phyloP scores from a whole-genome alignment of 306 rosid genomes.

The Dalbergia cochinchinensis region DNA sequence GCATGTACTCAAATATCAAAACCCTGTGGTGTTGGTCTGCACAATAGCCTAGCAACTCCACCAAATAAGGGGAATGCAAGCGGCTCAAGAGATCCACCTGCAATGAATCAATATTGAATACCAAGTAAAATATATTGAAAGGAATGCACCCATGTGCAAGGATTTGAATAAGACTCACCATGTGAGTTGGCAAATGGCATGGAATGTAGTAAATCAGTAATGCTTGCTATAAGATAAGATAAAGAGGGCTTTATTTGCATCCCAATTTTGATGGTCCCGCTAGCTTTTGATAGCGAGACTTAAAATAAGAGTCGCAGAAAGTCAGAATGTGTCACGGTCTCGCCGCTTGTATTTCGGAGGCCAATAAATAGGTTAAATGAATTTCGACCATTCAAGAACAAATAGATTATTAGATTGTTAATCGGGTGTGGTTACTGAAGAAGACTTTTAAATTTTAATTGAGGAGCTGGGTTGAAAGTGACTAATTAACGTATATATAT shows the following conservation, averaged over 20 bases:
- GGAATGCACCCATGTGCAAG: conserved; percentile 54
- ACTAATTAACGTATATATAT: too few species aligned
- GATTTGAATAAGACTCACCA: too few species aligned
- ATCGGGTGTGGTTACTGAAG: neutral
- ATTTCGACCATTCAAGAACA: neutral
- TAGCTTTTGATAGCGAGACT: conserved; percentile 27
- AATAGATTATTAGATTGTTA: too few species aligned
- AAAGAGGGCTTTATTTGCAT: neutral
- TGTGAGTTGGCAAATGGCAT: conserved; percentile 43
- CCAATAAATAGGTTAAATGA: neutral
- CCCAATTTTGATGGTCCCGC: conserved; percentile 52
- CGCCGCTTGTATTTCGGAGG: neutral
- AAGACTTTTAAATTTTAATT: neutral
- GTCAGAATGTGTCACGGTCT: neutral
- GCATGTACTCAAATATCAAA: conserved; percentile 80
- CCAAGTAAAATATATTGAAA: neutral
- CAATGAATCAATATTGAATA: conserved; percentile 12
- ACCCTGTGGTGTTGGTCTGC: conserved; percentile 95
- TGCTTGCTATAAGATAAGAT: neutral
- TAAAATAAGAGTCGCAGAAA: conserved; percentile 21
- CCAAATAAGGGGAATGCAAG: conserved; percentile 75
- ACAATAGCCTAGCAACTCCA: conserved; percentile 92
- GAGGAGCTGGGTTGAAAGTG: neutral
- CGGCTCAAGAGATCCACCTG: conserved; percentile 95
- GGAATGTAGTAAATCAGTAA: neutral